Conservation (phyloP, 2,329 filamentous ascomycete species). For the Westerdykella ornata region DNA sequence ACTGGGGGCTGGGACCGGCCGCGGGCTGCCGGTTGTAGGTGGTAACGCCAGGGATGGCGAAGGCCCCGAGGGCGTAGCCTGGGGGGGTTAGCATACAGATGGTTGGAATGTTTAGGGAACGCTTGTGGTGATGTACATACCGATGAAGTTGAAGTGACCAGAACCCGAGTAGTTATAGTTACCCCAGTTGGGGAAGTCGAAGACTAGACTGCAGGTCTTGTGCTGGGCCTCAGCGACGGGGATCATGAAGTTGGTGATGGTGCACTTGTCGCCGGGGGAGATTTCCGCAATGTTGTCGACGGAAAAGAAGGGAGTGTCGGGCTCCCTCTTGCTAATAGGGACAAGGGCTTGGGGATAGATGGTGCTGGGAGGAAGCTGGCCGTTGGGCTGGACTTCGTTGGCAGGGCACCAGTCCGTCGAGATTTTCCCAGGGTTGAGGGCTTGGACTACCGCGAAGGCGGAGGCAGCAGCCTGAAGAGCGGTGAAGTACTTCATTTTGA, state of each 20-base stretch:
- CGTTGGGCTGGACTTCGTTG: constrained; percentile 1
- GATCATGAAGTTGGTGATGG: constrained; percentile 7
- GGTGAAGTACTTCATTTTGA: too few relatives aligned
- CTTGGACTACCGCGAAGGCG: too few relatives aligned
- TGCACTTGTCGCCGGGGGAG: constrained; percentile 6
- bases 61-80: constrained; percentile 3
- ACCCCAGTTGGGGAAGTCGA: constrained; percentile 8
- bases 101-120: too few relatives aligned
- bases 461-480: too few relatives aligned
- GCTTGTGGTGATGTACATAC: too few relatives aligned
- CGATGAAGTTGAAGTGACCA: constrained; percentile 4
- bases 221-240: neutral
- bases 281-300: neutral
- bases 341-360: constrained; percentile 3
- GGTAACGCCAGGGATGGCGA: neutral
- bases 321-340: constrained; percentile 1
- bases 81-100: too few relatives aligned
- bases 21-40: constrained; percentile 4
- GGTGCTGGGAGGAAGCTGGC: constrained; percentile 1
- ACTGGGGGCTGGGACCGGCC: constrained; percentile 1
- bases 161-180: neutral
- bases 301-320: constrained; percentile 1
- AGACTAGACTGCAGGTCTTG: constrained; percentile 9
- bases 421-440: too few relatives aligned
- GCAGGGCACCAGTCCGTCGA: constrained; percentile 11